A percentile compares a stretch with the other conserved stretches of the same genome.
Conservation (phyloP, 2,329 filamentous ascomycete species). For the Aspergillus sp. region DNA sequence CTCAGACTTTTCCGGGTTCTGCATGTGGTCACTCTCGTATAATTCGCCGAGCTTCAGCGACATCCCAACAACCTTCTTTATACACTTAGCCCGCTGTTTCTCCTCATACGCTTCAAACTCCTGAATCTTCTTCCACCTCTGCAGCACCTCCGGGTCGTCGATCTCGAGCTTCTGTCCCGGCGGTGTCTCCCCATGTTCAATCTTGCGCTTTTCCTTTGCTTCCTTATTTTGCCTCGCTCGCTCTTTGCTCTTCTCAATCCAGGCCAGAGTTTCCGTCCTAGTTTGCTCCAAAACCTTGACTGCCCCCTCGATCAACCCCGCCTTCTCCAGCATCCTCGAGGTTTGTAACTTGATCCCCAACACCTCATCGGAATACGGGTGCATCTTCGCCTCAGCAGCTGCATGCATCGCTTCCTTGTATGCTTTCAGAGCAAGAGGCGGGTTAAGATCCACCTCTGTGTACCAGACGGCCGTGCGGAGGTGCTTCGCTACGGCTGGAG, state of each 20-base stretch:
- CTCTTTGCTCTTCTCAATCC: constrained; percentile 36
- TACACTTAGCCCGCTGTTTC: constrained; percentile 64
- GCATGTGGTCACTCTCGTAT: constrained; percentile 76
- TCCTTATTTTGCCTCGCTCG: constrained; percentile 11
- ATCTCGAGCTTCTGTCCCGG: constrained; percentile 25
- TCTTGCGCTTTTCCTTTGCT: constrained; percentile 18
- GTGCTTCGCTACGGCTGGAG: constrained; percentile 55
- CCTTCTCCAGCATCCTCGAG: constrained; percentile 77
- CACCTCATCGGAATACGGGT: constrained; percentile 89
- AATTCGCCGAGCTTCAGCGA: constrained; percentile 84
- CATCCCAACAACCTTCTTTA: constrained; percentile 75
- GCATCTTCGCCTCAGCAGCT: constrained; percentile 74
- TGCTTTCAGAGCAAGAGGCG: constrained; percentile 77
- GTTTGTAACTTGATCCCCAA: constrained; percentile 86
- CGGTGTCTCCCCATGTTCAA: constrained; percentile 17
- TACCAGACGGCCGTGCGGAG: constrained; percentile 87
- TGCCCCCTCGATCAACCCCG: constrained; percentile 70
- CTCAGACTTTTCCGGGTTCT: constrained; percentile 74
- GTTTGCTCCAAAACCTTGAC: constrained; percentile 80
- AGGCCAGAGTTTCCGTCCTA: constrained; percentile 65
- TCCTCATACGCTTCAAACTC: constrained; percentile 35
- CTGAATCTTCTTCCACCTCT: constrained; percentile 28
- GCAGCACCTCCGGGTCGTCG: constrained; percentile 28
- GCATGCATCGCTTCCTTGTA: constrained; percentile 79
- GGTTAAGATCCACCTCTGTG: constrained; percentile 75